Base-by-base conservation (phyloP, 768 basidiomycete species). In the Amanita pallidorosea region DNA sequence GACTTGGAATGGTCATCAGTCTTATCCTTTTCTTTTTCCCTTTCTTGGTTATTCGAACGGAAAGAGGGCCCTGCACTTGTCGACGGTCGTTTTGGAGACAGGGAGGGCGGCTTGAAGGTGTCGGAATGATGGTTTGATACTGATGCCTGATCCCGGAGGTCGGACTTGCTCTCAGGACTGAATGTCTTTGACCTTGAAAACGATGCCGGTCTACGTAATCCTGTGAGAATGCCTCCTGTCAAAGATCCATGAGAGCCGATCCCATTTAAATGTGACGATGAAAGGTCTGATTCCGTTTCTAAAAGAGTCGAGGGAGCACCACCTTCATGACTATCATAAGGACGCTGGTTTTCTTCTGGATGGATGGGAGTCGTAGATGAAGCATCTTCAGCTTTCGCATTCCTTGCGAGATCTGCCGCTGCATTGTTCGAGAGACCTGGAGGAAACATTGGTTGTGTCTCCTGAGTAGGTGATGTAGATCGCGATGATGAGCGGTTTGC, bases 1-100 rank as follows among this genome's bases (percentile, higher is more conserved):
- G 67, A 55, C 56, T 73, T 74, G 29, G 49, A 18, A 12, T 50
- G 18, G 13, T 47, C 22, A 5, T 36, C 2, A 23, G 45, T 55
- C 37, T 11, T 49, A 47, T 35, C 54, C 27, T 51, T 25, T 27
- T 47, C 61, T 52, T 63, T 65, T 20, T 73, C 58, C 59, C 69
- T 59, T 58, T 73, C 57, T 60, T 63, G 62, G 59, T 67, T 70
- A 59, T 69, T 70, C 33, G 60, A 47, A 38, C 53, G 45, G 23
- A 54, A 25, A 43, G 47, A 44, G 17, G 60, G 51, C 9, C 56
- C 46, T 31, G 57, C 33, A 23, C 45, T 38, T 20, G 56, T 47
- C 8, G 38, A 9, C 51, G 58, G 29, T 23, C 35, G 40, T 36
- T 47, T 55, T 0, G 63, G 60, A 46, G 64, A 50, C 45, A 65